A percentile compares a stretch with the other conserved stretches of the same genome.
Conservation (phyloP, 805 yeast species). For the Wickerhamiella occidentalis region DNA sequence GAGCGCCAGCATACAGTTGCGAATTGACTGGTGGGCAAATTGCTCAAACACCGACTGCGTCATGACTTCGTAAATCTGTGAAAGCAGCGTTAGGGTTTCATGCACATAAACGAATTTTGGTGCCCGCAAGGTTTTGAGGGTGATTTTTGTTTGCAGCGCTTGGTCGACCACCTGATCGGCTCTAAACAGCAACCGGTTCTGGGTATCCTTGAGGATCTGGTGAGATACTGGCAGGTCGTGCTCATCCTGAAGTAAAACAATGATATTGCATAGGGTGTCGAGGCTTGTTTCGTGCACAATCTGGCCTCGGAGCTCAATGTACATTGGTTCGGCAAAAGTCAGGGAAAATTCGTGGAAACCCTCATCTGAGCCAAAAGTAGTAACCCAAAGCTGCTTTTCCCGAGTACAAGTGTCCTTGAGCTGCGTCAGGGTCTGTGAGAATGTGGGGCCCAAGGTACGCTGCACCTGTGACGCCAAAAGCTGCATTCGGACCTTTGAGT, state of each 20-base stretch:
- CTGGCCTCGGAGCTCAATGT: slow-evolving; percentile 53
- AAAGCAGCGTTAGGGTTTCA: slow-evolving; percentile 49
- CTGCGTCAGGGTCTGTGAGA: slow-evolving; percentile 45
- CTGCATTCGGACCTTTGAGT: slow-evolving; percentile 4
- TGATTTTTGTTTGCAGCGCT: slow-evolving; percentile 54
- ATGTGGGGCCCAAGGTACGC: slow-evolving; percentile 8
- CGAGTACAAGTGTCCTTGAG: slow-evolving; percentile 51
- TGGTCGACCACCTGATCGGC: slow-evolving; percentile 59
- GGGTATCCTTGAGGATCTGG: slow-evolving; percentile 65
- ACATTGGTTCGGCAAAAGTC: slow-evolving; percentile 60
- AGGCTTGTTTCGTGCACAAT: slow-evolving; percentile 63
- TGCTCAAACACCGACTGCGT: slow-evolving; percentile 72
- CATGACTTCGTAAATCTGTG: slow-evolving; percentile 68
- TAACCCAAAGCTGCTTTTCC: slow-evolving; percentile 40
- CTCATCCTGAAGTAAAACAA: slow-evolving; percentile 17
- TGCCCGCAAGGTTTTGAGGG: slow-evolving; percentile 44
- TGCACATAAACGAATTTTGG: slow-evolving; percentile 18
- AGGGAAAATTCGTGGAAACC: slow-evolving; percentile 47
- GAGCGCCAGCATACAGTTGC: slow-evolving; percentile 49
- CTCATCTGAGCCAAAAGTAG: slow-evolving; percentile 36
- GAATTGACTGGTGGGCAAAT: slow-evolving; percentile 76
- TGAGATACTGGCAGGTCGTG: slow-evolving; percentile 44
- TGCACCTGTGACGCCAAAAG: slow-evolving; percentile 12
- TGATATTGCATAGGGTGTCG: slow-evolving; percentile 56
- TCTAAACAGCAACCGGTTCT: slow-evolving; percentile 66